These are phyloP conservation scores for Lobulomyces angularis DNA, from an alignment of 192 early-diverging fungal genomes.

Conservation along the genomic window DNA sequence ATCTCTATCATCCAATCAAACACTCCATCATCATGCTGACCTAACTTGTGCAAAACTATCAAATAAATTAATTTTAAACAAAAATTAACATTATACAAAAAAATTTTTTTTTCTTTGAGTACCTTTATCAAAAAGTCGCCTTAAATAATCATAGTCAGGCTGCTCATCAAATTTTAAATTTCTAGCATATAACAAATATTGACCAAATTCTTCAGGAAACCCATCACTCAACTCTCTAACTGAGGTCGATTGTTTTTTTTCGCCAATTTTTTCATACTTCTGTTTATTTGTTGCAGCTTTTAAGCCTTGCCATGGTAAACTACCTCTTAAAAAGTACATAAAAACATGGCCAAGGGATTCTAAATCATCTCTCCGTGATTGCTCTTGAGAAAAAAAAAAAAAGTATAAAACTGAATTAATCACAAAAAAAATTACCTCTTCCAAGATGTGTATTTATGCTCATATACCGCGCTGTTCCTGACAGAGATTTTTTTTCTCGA, in stretches of 20 bases:
- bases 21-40: slow-evolving; percentile 59
- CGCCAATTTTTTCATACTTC: slow-evolving; percentile 87
- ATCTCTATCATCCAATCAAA: slow-evolving; percentile 64
- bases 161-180: slow-evolving; percentile 78
- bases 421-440: slow-evolving; percentile 33
- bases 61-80: background rate
- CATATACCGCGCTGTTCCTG: slow-evolving; percentile 83
- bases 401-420: background rate
- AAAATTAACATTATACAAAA: no score
- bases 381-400: slow-evolving; percentile 35
- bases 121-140: slow-evolving; percentile 59
- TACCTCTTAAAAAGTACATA: slow-evolving; percentile 80
- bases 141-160: slow-evolving; percentile 75
- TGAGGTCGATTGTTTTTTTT: slow-evolving; percentile 76
- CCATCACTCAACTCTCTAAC: slow-evolving; percentile 74
- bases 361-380: slow-evolving; percentile 78
- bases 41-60: slow-evolving; percentile 43
- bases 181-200: slow-evolving; percentile 71
- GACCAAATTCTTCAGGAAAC: slow-evolving; percentile 74
- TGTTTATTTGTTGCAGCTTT: slow-evolving; percentile 85
- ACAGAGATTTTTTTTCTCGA: slow-evolving; percentile 70
- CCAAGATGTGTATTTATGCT: slow-evolving; percentile 85
- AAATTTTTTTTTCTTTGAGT: no score
- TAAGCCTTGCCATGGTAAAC: slow-evolving; percentile 79
- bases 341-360: slow-evolving; percentile 85